phyloP scores from a whole-genome alignment of 345 rosid species.

The Citrus inodora region DNA sequence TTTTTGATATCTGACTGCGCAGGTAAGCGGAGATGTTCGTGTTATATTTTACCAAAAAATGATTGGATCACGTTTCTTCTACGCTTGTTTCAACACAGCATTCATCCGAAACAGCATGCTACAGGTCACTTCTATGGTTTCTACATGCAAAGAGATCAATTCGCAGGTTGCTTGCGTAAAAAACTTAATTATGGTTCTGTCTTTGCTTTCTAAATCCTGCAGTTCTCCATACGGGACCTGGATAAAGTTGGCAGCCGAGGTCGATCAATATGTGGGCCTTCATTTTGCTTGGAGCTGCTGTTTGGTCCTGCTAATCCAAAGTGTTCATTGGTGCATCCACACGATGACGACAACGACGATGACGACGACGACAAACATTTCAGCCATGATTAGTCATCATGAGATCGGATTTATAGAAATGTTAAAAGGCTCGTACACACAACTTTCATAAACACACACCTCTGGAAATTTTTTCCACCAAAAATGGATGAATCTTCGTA shows the following conservation, averaged over 20 bases:
- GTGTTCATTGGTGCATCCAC: conserved; percentile 1
- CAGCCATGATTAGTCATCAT: neutral
- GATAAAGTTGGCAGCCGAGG: conserved; percentile 81
- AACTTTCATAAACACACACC: neutral
- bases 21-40: conserved; percentile 78
- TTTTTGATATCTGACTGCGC: conserved; percentile 6
- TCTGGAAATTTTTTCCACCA: neutral
- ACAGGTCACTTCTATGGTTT: conserved; percentile 43
- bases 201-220: conserved; percentile 9
- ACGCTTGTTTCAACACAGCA: conserved; percentile 83
- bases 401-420: neutral
- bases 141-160: neutral
- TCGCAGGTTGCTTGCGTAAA: neutral
- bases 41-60: conserved; percentile 82
- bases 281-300: conserved; percentile 79
- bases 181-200: neutral
- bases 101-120: conserved; percentile 79
- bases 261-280: conserved; percentile 64
- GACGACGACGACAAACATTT: neutral
- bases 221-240: conserved; percentile 61
- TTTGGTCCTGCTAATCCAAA: conserved; percentile 72
- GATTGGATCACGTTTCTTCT: conserved; percentile 88
- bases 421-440: neutral
- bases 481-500: neutral
- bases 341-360: conserved; percentile 11